Base-by-base conservation (phyloP, 805 yeast genomes). In the Starmerella scarabaei region DNA sequence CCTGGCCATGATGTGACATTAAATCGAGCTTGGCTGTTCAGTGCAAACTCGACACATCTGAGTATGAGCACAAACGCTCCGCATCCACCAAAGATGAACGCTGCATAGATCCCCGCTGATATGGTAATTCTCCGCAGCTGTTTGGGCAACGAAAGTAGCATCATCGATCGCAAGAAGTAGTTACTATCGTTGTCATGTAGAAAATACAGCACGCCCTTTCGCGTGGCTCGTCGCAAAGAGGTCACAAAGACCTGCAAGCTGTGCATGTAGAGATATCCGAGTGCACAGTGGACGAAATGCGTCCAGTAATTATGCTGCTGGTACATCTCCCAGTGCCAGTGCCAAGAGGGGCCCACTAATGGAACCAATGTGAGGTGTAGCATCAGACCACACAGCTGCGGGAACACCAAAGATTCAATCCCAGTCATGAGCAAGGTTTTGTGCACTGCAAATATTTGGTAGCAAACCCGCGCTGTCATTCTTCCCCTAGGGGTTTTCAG, bases 171-270 rank as follows among this genome's bases (percentile, higher is more conserved):
- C 31, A 88, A 69, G 34, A 84, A 77, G 51, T 82, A 80, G 30
- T 94, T 94, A 56, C 91, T 96, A 51, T 85, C 95, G 4, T 95
- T 94, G 18, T 94, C 84, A 51, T 94, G 71, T 44, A 91, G 80
- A 62, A 91, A 91, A 58, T 75, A 91, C 35, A 91, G 65, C 7
- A 83, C 94, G 11, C 98, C 99, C 0, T 80, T 78, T 41, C 99
- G 71, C 43, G 88, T 67, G 30, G 84, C 75, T 33, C 70, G 63
- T 45, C 98, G 68, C 17, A 77, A 69, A 85, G 85, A 78, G 16
- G 93, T 81, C 23, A 88, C 85, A 60, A 75, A 88, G 36, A 80
- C 63, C 1, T 96, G 94, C 62, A 91, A 77, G 52, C 74, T 66
- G 47, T 78, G 76, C 97, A 91, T 86, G 64, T 84, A 91, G 11